Evolutionary conservation across 441 rosid genomes (phyloP).

Genomic region (Croton setiger): DNA sequence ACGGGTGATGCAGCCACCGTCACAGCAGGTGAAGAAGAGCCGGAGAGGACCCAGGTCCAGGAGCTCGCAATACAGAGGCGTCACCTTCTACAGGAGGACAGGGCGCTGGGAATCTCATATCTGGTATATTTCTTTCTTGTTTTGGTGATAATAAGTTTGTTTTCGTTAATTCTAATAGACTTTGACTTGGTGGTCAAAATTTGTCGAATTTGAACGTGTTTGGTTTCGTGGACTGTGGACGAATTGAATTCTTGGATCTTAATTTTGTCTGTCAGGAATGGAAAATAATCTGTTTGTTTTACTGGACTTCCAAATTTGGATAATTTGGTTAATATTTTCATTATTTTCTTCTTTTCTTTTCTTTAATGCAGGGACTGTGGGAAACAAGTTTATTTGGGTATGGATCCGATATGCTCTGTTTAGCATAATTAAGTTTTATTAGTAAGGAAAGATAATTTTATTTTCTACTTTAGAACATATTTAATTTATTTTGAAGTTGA

Average conservation of each 20-base stretch:
- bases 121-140: conserved; percentile 40
- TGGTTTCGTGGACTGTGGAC: conserved; percentile 1
- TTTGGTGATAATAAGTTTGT: neutral
- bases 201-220: neutral
- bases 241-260: conserved; percentile 10
- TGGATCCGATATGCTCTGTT: conserved; percentile 20
- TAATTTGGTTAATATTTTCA: conserved; percentile 8
- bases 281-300: conserved; percentile 2
- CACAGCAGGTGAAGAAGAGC: conserved; percentile 64
- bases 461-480: neutral
- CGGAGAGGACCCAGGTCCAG: conserved; percentile 96
- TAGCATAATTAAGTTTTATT: conserved; percentile 11
- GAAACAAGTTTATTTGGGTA: conserved; percentile 94
- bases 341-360: conserved; percentile 4
- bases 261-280: neutral
- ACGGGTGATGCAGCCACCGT: conserved; percentile 38
- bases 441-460: neutral
- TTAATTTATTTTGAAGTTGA: conserved; percentile 18
- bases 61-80: conserved; percentile 95
- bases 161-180: neutral
- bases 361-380: conserved; percentile 79
- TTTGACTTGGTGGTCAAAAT: neutral
- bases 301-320: conserved; percentile 3
- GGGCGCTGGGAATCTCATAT: conserved; percentile 98
- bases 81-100: conserved; percentile 87